These are phyloP conservation scores for Alternaria postmessia DNA, from an alignment of 2,329 filamentous ascomycete genomes.

Conservation along the genomic window DNA sequence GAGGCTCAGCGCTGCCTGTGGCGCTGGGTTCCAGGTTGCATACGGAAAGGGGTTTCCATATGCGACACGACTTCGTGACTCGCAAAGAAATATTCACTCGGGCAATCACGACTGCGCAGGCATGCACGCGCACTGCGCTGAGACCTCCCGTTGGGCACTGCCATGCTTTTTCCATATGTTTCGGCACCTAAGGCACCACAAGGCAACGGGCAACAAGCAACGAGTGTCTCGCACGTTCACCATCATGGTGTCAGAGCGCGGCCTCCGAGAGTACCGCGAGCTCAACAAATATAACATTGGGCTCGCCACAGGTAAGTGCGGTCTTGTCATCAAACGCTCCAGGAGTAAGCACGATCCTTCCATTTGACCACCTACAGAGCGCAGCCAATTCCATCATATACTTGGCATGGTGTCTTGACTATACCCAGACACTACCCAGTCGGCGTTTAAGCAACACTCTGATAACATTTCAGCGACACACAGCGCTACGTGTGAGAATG, in stretches of 20 bases:
- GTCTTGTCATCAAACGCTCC: neutral
- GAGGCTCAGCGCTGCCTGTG: slow-evolving; percentile 5
- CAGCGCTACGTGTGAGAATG: neutral
- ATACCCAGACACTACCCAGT: neutral
- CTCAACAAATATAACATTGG: slow-evolving; percentile 4
- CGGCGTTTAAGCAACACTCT: neutral
- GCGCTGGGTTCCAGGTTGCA: slow-evolving; percentile 3
- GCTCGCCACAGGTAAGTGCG: neutral
- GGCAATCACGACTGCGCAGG: neutral
- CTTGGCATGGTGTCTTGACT: neutral
- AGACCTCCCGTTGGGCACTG: slow-evolving; percentile 5
- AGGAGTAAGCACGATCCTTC: neutral
- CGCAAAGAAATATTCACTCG: neutral
- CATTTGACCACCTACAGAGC: neutral
- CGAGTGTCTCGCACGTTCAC: neutral
- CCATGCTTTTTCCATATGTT: neutral
- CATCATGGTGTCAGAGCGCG: neutral
- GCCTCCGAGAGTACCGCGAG: neutral
- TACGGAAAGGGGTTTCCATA: neutral
- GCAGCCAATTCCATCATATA: neutral
- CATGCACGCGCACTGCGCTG: neutral
- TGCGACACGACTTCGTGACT: neutral
- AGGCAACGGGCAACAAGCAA: slow-evolving; percentile 2
- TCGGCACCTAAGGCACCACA: neutral
- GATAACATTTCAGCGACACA: neutral